Percentiles rank a stretch among this genome's conserved stretches.
These are phyloP conservation scores for Sarocladium brachiariae DNA, from an alignment of 2,329 filamentous ascomycete species.

Conservation along the genomic window DNA sequence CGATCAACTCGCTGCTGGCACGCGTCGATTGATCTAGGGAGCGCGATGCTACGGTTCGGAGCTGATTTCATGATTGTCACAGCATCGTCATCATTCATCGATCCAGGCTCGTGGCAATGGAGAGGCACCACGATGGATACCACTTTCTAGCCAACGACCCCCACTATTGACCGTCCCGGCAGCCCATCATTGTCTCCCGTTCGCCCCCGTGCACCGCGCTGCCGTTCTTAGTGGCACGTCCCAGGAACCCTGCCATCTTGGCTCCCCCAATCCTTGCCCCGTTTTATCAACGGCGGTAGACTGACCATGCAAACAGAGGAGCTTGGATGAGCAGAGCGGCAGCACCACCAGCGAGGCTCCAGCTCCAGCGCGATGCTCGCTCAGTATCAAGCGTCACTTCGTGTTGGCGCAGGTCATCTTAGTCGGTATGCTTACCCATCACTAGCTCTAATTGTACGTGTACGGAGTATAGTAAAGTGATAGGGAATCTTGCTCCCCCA, in stretches of 20 bases:
- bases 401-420: too few relatives aligned
- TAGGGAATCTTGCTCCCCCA: conserved; percentile 4
- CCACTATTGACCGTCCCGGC: conserved; percentile 11
- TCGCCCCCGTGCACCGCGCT: conserved; percentile 24
- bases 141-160: neutral
- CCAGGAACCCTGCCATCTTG: conserved; percentile 13
- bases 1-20: too few relatives aligned
- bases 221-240: conserved; percentile 23
- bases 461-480: too few relatives aligned
- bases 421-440: neutral
- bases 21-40: too few relatives aligned
- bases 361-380: too few relatives aligned
- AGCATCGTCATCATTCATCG: neutral
- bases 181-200: conserved; percentile 25
- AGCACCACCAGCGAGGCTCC: neutral
- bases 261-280: neutral
- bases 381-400: too few relatives aligned
- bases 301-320: too few relatives aligned
- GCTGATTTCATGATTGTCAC: too few relatives aligned
- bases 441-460: neutral
- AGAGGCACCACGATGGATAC: neutral
- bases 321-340: too few relatives aligned
- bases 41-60: too few relatives aligned
- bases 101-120: neutral
- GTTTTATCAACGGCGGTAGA: too few relatives aligned